Percentiles rank a stretch among this genome's conserved stretches.
Evolutionary conservation across 805 yeast species (phyloP).

Genomic region (Sungouiella blattae): DNA sequence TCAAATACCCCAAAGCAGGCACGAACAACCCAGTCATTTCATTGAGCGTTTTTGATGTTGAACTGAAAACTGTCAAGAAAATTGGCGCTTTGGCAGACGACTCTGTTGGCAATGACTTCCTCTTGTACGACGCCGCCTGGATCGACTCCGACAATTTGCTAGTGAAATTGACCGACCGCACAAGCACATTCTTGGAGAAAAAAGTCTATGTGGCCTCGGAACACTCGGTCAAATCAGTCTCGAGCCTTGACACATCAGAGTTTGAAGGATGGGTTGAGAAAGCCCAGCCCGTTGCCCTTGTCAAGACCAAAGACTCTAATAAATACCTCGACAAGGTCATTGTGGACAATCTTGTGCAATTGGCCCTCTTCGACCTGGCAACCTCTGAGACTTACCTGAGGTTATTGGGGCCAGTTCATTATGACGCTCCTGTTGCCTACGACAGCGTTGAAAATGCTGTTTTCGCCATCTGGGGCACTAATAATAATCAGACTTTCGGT

Average conservation of each 20-base stretch:
- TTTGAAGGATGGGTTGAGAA: constrained; percentile 25
- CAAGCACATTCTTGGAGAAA: constrained; percentile 16
- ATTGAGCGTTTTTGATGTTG: constrained; percentile 36
- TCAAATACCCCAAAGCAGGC: constrained; percentile 78
- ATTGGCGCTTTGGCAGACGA: constrained; percentile 10
- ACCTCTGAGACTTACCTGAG: constrained; percentile 9
- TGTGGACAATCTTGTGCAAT: constrained; percentile 12
- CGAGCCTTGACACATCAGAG: constrained; percentile 8
- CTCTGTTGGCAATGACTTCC: constrained; percentile 12
- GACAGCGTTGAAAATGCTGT: constrained; percentile 14
- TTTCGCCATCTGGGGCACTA: constrained; percentile 14
- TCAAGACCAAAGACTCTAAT: constrained; percentile 5
- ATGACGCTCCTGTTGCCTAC: constrained; percentile 14
- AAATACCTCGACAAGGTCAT: constrained; percentile 22
- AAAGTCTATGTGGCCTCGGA: constrained; percentile 10
- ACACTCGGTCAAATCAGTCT: constrained; percentile 2
- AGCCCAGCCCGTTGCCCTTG: constrained; percentile 10
- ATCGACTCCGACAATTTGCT: constrained; percentile 13
- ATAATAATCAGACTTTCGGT: constrained; percentile 10
- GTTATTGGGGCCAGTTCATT: constrained; percentile 16
- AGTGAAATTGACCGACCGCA: constrained; percentile 19
- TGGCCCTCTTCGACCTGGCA: constrained; percentile 20
- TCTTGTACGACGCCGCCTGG: constrained; percentile 22
- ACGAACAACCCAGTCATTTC: constrained; percentile 53
- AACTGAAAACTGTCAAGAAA: constrained; percentile 21